Conservation (phyloP, 306 rosid genomes). For the Cucumis melo region DNA sequence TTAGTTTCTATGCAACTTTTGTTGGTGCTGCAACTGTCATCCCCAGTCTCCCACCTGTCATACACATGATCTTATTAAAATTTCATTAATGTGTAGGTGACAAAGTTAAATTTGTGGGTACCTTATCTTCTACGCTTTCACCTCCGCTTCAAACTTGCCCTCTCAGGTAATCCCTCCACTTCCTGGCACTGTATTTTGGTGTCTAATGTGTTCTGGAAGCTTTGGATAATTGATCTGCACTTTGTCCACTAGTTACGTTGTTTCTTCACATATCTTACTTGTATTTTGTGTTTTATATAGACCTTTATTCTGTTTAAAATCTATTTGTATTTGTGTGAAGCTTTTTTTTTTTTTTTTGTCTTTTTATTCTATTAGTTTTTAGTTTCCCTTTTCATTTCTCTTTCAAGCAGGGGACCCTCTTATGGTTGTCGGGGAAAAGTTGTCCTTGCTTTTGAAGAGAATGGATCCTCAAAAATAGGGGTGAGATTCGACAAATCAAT, state of each 20-base stretch:
- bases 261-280: neutral
- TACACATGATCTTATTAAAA: neutral
- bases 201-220: neutral
- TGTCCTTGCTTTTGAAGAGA: constrained; percentile 83
- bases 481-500: constrained; percentile 91
- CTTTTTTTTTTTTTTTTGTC: no score
- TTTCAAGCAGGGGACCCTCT: constrained; percentile 71
- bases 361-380: neutral
- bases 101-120: constrained; percentile 73
- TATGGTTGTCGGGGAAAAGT: constrained; percentile 76
- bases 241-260: neutral
- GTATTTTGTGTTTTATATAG: neutral
- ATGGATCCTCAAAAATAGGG: constrained; percentile 77
- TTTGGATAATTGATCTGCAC: neutral
- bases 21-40: neutral
- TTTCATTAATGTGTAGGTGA: constrained; percentile 53
- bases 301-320: neutral
- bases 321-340: neutral
- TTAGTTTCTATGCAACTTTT: neutral
- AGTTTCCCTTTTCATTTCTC: constrained; percentile 7
- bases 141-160: constrained; percentile 33
- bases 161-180: constrained; percentile 40
- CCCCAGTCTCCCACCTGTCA: neutral
- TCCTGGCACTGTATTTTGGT: neutral
- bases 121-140: constrained; percentile 27